Base-by-base conservation (phyloP, 176 grass and related monocot genomes). In the Rhynchospora tenuis region DNA sequence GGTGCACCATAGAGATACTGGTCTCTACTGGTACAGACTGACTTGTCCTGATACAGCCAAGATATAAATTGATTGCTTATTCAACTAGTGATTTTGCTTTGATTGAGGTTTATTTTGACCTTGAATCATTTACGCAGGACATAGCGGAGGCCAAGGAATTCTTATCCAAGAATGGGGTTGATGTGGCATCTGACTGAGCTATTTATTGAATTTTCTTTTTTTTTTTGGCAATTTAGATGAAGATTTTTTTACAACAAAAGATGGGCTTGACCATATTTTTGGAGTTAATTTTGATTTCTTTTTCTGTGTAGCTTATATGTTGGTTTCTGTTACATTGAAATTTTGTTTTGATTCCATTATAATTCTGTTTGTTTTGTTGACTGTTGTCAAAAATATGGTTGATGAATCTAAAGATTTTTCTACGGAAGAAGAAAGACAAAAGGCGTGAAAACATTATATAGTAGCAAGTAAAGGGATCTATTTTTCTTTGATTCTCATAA, bases 131-230 rank as follows among this genome's bases (percentile, higher is more conserved):
- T 70, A 44, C 86, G 73, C 84, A 92, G 93, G 93, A 95, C 63
- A 92, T 95, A 60, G 80, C 55, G n/a, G 93, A 95, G 69, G 90
- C 93, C 20, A 92, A 89, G 65, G 93, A 90, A n/a, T 95, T 92
- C 85, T 66, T 95, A 83, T 64, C 59, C 52, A 90, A 89, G 46
- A 95, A 84, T 4, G 90, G 88, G 28, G 90, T 95, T 78, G 90
- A 95, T 46, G 84, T 90, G 24, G 60, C 63, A 64, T 89, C 90
- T 62, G 84, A 92, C 80, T 92, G 81, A 95, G 20, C 44, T 29
- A n/a, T n/a, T n/a, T n/a, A n/a, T n/a, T n/a, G n/a, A 52, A 43
- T 62, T n/a, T 81, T n/a, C n/a, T 14, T 17, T 68, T n/a, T 63
- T 28, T 23, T 24, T 57, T 80, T 48, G 20, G 22, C 0, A 3